Percentiles rank a stretch among this genome's conserved stretches.
These are phyloP conservation scores for Farysia itapuensis DNA, from an alignment of 1,284 basidiomycete genomes.

Conservation along the genomic window DNA sequence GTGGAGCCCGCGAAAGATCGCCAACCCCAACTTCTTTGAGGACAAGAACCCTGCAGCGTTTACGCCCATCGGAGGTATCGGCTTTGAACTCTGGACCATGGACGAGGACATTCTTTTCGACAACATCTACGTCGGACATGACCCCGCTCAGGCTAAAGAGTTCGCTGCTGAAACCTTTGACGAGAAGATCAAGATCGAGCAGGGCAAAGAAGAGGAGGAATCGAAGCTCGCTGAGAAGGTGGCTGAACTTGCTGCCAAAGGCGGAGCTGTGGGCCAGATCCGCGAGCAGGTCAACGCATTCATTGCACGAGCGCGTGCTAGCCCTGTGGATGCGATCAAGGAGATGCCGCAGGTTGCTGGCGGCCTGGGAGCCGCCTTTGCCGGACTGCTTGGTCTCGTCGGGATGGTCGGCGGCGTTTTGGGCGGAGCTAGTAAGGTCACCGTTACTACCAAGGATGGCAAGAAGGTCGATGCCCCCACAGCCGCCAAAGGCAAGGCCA, in stretches of 20 bases:
- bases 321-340: slow-evolving; percentile 50
- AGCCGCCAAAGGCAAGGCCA: slow-evolving; percentile 28
- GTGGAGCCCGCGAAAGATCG: slow-evolving; percentile 53
- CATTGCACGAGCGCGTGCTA: slow-evolving; percentile 29
- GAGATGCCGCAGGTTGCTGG: slow-evolving; percentile 50
- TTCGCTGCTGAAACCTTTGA: slow-evolving; percentile 53
- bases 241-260: slow-evolving; percentile 14
- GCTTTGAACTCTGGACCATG: slow-evolving; percentile 60
- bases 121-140: slow-evolving; percentile 59
- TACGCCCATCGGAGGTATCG: slow-evolving; percentile 52
- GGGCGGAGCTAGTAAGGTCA: slow-evolving; percentile 24
- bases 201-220: slow-evolving; percentile 42
- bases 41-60: slow-evolving; percentile 84
- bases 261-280: slow-evolving; percentile 28
- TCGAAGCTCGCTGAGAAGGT: slow-evolving; percentile 19
- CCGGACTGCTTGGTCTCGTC: slow-evolving; percentile 43
- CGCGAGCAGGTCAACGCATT: slow-evolving; percentile 34
- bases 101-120: slow-evolving; percentile 58
- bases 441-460: slow-evolving; percentile 35
- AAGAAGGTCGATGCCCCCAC: slow-evolving; percentile 42
- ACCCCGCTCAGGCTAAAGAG: slow-evolving; percentile 44
- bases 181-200: slow-evolving; percentile 53
- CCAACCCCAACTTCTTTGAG: slow-evolving; percentile 88
- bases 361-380: slow-evolving; percentile 44
- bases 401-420: slow-evolving; percentile 41